Percentiles rank a stretch among this genome's conserved stretches.
These are phyloP conservation scores for Penicillium soppii DNA, from an alignment of 495 filamentous ascomycete genomes.

Conservation along the genomic window DNA sequence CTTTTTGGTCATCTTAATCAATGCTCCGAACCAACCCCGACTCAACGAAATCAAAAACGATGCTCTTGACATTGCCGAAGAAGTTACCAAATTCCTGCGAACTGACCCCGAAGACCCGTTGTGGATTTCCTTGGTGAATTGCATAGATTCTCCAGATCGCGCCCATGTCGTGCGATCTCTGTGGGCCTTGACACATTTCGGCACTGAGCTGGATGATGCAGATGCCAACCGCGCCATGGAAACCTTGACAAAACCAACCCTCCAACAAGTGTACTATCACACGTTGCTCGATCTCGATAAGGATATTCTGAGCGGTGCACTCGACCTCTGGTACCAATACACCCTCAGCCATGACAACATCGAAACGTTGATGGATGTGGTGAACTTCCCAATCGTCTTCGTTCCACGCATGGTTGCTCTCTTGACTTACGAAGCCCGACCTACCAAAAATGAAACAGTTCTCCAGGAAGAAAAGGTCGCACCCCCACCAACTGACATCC, in stretches of 20 bases:
- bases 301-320: conserved; percentile 78
- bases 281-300: conserved; percentile 82
- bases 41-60: conserved; percentile 88
- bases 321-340: conserved; percentile 96
- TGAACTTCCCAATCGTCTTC: conserved; percentile 63
- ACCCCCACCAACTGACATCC: conserved; percentile 61
- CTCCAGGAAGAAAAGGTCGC: conserved; percentile 47
- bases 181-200: conserved; percentile 81
- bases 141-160: conserved; percentile 72
- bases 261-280: conserved; percentile 74
- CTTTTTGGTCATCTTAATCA: conserved; percentile 75
- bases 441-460: conserved; percentile 40
- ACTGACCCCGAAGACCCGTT: conserved; percentile 72
- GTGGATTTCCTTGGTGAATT: conserved; percentile 70
- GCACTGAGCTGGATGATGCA: conserved; percentile 74
- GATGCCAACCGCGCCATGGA: conserved; percentile 64
- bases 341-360: conserved; percentile 86
- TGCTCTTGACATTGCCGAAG: conserved; percentile 89
- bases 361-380: conserved; percentile 59
- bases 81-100: conserved; percentile 75
- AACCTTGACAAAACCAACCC: conserved; percentile 60
- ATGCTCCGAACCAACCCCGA: conserved; percentile 70
- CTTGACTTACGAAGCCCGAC: conserved; percentile 62
- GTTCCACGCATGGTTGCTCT: conserved; percentile 76
- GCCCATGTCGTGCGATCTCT: conserved; percentile 84